These are phyloP conservation scores for Eucalyptus cloeziana DNA, from an alignment of 345 rosid species.

Conservation along the genomic window DNA sequence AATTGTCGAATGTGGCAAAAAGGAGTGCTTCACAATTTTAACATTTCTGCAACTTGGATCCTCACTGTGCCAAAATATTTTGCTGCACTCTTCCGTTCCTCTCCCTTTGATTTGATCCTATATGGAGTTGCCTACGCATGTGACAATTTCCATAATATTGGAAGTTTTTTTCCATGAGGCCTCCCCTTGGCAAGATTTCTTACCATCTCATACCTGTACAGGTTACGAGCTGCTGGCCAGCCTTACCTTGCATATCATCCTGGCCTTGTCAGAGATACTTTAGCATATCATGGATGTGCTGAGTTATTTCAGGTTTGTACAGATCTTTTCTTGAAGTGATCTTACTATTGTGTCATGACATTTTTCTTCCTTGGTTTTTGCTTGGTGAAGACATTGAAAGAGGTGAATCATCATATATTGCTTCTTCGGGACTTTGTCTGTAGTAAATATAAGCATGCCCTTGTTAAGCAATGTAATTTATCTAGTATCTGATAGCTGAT, in stretches of 20 bases:
- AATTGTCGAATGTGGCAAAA: neutral
- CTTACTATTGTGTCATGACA: neutral
- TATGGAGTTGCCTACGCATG: neutral
- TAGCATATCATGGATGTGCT: slow-evolving; percentile 98
- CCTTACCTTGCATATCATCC: slow-evolving; percentile 86
- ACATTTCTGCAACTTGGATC: neutral
- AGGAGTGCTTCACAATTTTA: neutral
- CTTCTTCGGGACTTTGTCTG: neutral
- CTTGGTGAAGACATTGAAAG: neutral
- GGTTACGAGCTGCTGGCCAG: slow-evolving; percentile 72
- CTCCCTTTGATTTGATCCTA: neutral
- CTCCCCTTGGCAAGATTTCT: neutral
- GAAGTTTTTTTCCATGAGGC: neutral
- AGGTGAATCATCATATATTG: neutral
- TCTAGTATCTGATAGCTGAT: neutral
- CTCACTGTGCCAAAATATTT: neutral
- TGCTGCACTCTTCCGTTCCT: neutral
- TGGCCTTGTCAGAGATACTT: slow-evolving; percentile 68
- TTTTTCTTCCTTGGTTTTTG: neutral
- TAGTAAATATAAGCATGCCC: neutral
- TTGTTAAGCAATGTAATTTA: neutral
- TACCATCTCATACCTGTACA: slow-evolving; percentile 4
- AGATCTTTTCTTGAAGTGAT: neutral
- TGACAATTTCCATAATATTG: neutral
- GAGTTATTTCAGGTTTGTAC: slow-evolving; percentile 85